Base-by-base conservation (phyloP, 2,329 filamentous ascomycete species). In the Mycogone perniciosa region DNA sequence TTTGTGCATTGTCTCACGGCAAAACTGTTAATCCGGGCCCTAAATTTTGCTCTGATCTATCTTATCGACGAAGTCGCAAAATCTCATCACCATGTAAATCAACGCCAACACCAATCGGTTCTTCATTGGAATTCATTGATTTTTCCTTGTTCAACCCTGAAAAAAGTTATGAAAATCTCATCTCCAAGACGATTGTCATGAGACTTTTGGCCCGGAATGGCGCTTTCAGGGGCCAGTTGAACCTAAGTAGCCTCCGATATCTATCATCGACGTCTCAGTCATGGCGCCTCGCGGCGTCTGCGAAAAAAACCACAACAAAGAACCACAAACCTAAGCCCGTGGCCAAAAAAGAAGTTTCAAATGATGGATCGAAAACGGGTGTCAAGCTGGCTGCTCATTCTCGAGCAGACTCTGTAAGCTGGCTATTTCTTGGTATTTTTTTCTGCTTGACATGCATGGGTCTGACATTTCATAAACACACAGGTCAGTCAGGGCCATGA, bases 401-500 rank as follows among this genome's bases (percentile, higher is more conserved):
- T 13, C 54, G 62, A 38, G 57, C 51, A 10, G 57, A 52, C 31
- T 62, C 57, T 2, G 66, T 68, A 58, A 58, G 64, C 49, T 48
- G 7, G 20, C 29, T 7, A 39, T 30, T 26, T 31, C 33, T n/a
- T 13, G 7, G 10, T 33, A 26, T 26, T 8, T 35, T 35, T 6
- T 35, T 6, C 31, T 5, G 27, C 8, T 46, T 27, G 27, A 26
- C 31, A 37, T 7, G 6, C 7, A 13, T 20, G n/a, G 13, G 27
- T 41, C 46, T 45, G 31, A 45, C 46, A 38, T 34, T n/a, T 34
- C 27, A 9, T 27, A 7, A 29, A 46, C 13, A 13, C 13, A 13
- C 41, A 69, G 67, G 58, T 65, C 34, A 62, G 62, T 47, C 59
- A 65, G 26, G 65, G 64, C 6, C 65, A 68, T 55, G 67, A 69